Base-by-base conservation (phyloP, 148 eudicot genomes). In the Chenopodium berlandieri region DNA sequence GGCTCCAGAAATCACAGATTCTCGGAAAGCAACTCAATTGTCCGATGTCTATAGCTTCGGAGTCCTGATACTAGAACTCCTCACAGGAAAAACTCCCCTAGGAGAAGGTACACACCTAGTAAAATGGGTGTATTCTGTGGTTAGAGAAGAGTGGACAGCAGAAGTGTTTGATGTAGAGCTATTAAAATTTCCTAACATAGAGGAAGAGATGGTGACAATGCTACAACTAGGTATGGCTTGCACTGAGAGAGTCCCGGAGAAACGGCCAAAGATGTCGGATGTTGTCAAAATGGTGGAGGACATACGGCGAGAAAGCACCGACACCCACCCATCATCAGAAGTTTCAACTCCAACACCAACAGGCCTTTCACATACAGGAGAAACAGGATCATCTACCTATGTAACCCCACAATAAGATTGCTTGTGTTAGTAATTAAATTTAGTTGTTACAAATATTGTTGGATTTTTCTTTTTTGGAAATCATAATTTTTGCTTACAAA, bases 111-210 rank as follows among this genome's bases (percentile, higher is more conserved):
- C 83, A 37, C 86, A 86, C 78, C 71, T 94, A 48, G 98, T 94
- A 0, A 84, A 89, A 82, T 94, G 98, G 98, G 97, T 94, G 50
- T 82, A 88, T 47, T 93, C 97, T 11, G 97, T 94, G 17, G 97
- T 94, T 14, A 85, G 94, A 70, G 98, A 94, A 80, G 98, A 94
- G 85, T 94, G 98, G 98, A 94, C 98, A 1, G 92, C 92, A 25
- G 98, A 94, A 83, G 98, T 94, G 19, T 94, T 94, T 80, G 98
- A 94, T 83, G 77, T 90, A 20, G 95, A 90, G 87, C 90, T 94
- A 27, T 67, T 93, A 78, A 88, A 76, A 87, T 89, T 78, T 66
- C 91, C 95, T 0, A 89, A 91, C 69, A 85, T 90, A 47, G 95
- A 93, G 83, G 95, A 93, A 77, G 95, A 94, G 65, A 88, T 94